Base-by-base conservation (phyloP, 345 rosid species). In the Salix exigua region DNA sequence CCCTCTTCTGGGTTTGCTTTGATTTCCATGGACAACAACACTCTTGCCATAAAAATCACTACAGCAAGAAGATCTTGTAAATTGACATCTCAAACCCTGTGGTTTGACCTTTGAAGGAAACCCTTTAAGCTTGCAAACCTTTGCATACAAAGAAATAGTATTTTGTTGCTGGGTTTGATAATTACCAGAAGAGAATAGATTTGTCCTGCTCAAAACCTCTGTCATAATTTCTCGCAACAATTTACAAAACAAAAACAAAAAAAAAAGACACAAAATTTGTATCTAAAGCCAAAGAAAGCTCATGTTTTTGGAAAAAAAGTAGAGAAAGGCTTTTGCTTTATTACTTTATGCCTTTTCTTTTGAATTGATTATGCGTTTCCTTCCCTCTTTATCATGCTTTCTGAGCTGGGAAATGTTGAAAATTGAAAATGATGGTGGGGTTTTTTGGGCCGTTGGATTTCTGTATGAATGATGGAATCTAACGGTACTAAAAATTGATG, bases 21-120 rank as follows among this genome's bases (percentile, higher is more conserved):
- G 82, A 68, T 77, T 69, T 42, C 86, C 88, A 65, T 60, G 72
- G 8, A 82, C 19, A 71, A 72, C 50, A 73, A 89, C 69, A 73
- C 86, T 83, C 44, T 77, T 83, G n/a, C 97, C 96, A 72, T 44
- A 60, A 37, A 92, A 85, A 40, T 83, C 83, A 73, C 81, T 80
- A 6, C 35, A 17, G 40, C 42, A 55, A 3, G 74, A 68, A 55
- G 62, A 55, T 55, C 62, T 55, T 7, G 70, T 37, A 42, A 44
- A 25, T 25, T 61, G 77, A 5, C 66, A 73, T 74, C 81, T 80
- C 74, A 87, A 74, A 80, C 82, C 82, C 76, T 69, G 84, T 26
- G 81, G 66, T 55, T 81, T 82, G 69, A 77, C 62, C 64, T 82
- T 88, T 66, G 79, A 80, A 21, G 89, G 77, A 50, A 87, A 80